Percentiles rank a stretch among this genome's conserved stretches.
These are phyloP conservation scores for Blastomyces gilchristii DNA, from an alignment of 2,329 filamentous ascomycete species.

Conservation along the genomic window DNA sequence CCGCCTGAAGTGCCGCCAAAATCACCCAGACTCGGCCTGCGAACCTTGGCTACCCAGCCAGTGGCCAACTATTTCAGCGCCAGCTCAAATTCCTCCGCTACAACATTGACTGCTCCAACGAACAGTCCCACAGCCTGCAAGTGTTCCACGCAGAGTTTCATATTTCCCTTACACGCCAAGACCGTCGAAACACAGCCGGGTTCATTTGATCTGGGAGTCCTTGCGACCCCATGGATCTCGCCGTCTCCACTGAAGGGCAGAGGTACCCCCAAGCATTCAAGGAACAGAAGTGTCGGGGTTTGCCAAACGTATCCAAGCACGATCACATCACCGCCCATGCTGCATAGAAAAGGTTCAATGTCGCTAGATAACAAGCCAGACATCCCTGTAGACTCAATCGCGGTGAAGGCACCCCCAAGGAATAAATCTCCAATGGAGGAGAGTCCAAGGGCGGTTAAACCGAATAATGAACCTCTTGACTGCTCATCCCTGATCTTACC, in stretches of 20 bases:
- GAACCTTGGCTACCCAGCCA: conserved; percentile 11
- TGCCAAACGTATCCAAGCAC: conserved; percentile 2
- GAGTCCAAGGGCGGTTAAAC: not conserved
- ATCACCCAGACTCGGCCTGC: conserved; percentile 18
- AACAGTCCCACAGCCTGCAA: conserved; percentile 4
- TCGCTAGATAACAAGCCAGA: conserved; percentile 6
- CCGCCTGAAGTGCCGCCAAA: conserved; percentile 23
- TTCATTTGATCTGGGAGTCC: not conserved
- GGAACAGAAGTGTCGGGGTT: conserved; percentile 3
- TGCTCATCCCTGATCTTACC: conserved; percentile 14
- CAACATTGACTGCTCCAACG: not conserved
- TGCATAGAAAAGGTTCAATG: conserved; percentile 1
- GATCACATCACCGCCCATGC: not conserved
- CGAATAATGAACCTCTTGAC: not conserved
- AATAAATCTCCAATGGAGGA: conserved; percentile 7
- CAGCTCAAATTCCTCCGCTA: conserved; percentile 7
- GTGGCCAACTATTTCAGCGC: conserved; percentile 9
- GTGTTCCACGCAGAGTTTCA: not conserved
- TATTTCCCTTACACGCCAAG: conserved; percentile 4
- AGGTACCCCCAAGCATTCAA: not conserved
- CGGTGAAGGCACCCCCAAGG: conserved; percentile 13
- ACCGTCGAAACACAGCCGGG: not conserved
- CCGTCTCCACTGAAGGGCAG: not conserved
- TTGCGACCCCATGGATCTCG: not conserved
- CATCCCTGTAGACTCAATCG: conserved; percentile 10